These are phyloP conservation scores for Coemansia sp. DNA, from an alignment of 192 early-diverging fungal genomes.

Conservation along the genomic window DNA sequence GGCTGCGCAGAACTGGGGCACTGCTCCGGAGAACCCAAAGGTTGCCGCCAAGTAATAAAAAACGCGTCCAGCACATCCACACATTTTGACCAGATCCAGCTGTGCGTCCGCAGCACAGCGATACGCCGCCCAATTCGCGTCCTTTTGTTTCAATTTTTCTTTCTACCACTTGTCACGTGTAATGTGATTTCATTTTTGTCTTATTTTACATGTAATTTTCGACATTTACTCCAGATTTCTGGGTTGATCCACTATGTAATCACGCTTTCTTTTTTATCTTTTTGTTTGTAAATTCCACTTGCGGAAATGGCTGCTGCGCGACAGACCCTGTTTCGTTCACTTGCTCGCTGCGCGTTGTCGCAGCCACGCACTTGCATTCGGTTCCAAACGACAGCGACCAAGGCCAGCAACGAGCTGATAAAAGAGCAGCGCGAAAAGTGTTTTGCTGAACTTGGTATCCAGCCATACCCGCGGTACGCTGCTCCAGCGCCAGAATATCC, in stretches of 20 bases:
- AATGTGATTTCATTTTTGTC: slow-evolving; percentile 9
- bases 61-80: neutral
- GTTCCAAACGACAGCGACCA: slow-evolving; percentile 6
- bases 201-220: neutral
- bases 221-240: neutral
- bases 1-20: slow-evolving; percentile 64
- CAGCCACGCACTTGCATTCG: neutral
- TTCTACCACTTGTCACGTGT: slow-evolving; percentile 11
- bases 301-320: slow-evolving; percentile 3
- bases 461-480: slow-evolving; percentile 44
- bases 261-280: neutral
- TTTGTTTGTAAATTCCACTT: neutral
- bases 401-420: slow-evolving; percentile 16
- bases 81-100: slow-evolving; percentile 1
- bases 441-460: slow-evolving; percentile 20
- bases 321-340: neutral
- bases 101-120: slow-evolving; percentile 1
- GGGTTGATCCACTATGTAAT: neutral
- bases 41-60: slow-evolving; percentile 28
- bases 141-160: neutral
- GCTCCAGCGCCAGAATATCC: slow-evolving; percentile 23
- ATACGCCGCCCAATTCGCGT: slow-evolving; percentile 5
- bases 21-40: slow-evolving; percentile 65
- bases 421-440: slow-evolving; percentile 28
- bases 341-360: neutral